Evolutionary conservation across 2,329 filamentous ascomycete species (phyloP), one percentile per base, ranked within the genome.

Genomic region (Aspergillus costaricaensis): DNA sequence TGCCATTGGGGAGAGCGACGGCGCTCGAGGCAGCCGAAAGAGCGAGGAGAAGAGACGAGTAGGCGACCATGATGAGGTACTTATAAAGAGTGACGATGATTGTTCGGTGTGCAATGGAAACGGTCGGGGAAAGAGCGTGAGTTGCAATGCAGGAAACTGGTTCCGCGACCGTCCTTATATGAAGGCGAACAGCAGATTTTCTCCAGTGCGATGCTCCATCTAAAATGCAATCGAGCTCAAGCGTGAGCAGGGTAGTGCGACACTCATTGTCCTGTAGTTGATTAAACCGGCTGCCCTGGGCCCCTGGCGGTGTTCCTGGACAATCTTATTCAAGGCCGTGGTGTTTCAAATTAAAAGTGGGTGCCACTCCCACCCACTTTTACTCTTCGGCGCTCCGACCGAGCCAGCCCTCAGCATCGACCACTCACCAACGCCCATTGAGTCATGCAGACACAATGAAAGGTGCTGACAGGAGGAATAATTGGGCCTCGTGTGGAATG

Each of bases 31-130:
- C 60, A 7, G 56, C 49, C 23, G 62, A 58, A 12, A 61, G 17
- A 8, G 58, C 60, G 27, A 64, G 43, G 2, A 55, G 15, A 44
- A 64, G 57, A 47, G 59, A 62, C 5, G 59, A 62, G 56, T 62
- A 59, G 38, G 59, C 50, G 44, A 64, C 59, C 62, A 64, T 64
- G 19, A 12, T 58, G 43, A 17, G 27, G 23, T 44, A 12, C 4
- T 48, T 15, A 6, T 44, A 17, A 19, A 1, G 10, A 21, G 41
- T 21, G 17, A 21, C 7, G n/a, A 8, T 8, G 10, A n/a, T 10
- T 27, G 8, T 12, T 48, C 10, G 2, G 25, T n/a, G 30, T 2
- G 25, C 8, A 12, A 10, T 12, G 27, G 27, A 49, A 30, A n/a
- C 12, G 10, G 10, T 36, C 12, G 32, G 5, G 12, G 19, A 32